These are phyloP conservation scores for Trichoderma pleuroti DNA, from an alignment of 2,329 filamentous ascomycete species.

Conservation along the genomic window DNA sequence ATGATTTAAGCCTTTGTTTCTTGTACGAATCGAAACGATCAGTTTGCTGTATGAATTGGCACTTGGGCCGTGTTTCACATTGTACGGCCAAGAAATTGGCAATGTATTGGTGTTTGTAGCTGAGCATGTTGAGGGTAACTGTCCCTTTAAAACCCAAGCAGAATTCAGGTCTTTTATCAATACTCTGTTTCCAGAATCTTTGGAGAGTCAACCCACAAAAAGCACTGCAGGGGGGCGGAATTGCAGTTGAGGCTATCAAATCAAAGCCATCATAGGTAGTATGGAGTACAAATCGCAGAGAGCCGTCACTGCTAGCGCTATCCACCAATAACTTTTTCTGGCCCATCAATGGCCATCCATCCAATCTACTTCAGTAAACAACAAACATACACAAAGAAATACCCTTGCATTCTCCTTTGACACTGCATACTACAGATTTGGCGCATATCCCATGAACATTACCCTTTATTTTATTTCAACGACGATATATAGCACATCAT, in stretches of 20 bases:
- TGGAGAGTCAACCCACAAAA: neutral
- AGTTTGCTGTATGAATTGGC: conserved; percentile 3
- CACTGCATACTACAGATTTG: neutral
- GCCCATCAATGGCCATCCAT: neutral
- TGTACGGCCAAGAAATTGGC: neutral
- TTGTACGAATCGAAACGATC: neutral
- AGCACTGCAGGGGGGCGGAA: neutral
- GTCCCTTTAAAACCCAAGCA: neutral
- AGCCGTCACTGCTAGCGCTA: neutral
- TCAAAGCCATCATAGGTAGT: too few species aligned
- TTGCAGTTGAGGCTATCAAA: neutral
- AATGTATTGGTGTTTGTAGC: neutral
- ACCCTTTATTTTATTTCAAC: neutral
- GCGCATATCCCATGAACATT: neutral
- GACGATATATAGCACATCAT: neutral
- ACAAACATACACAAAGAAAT: neutral
- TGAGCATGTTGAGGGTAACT: neutral
- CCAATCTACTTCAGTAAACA: neutral
- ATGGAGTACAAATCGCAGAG: neutral
- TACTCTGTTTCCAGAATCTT: neutral
- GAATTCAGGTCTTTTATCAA: neutral
- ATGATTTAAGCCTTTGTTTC: conserved; percentile 11
- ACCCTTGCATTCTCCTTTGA: neutral
- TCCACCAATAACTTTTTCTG: neutral
- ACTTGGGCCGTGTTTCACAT: neutral